Conservation (phyloP, 129 eudicot species). For the Smallanthus sonchifolius region DNA sequence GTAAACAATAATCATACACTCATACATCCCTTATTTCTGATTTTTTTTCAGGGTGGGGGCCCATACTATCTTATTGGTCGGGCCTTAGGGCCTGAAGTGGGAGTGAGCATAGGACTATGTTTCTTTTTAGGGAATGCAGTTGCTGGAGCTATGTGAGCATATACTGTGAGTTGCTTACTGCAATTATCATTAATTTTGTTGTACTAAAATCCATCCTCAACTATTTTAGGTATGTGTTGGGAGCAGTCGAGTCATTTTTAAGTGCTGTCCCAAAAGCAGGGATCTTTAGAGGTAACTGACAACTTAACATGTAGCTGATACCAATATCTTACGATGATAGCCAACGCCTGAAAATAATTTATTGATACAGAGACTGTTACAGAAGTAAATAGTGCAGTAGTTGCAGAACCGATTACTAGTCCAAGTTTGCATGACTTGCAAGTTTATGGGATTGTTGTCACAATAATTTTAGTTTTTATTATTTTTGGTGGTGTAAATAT, state of each 20-base stretch:
- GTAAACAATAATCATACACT: no score
- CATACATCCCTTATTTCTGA: no score
- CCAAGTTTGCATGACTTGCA: constrained; percentile 97
- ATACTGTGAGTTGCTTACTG: constrained; percentile 3
- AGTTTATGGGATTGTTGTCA: constrained; percentile 86
- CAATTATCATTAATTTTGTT: no score
- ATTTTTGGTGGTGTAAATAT: constrained; percentile 98
- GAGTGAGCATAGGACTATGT: constrained; percentile 98
- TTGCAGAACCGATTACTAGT: constrained; percentile 65
- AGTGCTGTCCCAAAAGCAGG: constrained; percentile 90
- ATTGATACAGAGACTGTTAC: constrained; percentile 63
- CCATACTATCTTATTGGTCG: constrained; percentile 99
- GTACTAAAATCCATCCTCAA: no score
- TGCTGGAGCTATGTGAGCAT: constrained; percentile 98
- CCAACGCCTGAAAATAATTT: constrained; percentile 7
- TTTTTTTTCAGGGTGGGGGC: constrained; percentile 76
- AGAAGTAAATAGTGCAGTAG: constrained; percentile 62
- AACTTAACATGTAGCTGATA: no score
- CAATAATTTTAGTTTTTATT: constrained; percentile 80
- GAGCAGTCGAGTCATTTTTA: constrained; percentile 98
- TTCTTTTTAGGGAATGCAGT: constrained; percentile 97
- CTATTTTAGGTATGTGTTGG: constrained; percentile 78
- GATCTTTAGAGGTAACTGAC: constrained; percentile 86
- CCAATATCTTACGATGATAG: no score
- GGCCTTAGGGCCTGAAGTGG: constrained; percentile 99